These are phyloP conservation scores for Colletotrichum lindemuthianum DNA, from an alignment of 2,329 filamentous ascomycete genomes.

Conservation along the genomic window DNA sequence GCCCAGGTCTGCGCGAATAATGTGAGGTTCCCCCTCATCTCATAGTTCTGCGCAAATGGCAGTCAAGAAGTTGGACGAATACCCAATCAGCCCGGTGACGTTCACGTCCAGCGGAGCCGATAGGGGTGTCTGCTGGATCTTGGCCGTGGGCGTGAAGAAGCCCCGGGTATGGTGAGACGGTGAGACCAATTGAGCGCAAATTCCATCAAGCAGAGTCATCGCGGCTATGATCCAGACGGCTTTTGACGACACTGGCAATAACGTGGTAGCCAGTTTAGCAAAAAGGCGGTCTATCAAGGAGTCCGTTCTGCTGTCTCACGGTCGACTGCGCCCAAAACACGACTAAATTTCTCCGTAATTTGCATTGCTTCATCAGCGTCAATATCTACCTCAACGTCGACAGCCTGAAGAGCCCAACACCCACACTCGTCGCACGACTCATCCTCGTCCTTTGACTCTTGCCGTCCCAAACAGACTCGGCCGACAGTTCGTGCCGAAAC, in stretches of 20 bases:
- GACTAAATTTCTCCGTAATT: too few relatives aligned
- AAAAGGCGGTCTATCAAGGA: background rate
- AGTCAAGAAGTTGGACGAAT: constrained; percentile 47
- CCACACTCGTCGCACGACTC: too few relatives aligned
- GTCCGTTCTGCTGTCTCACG: too few relatives aligned
- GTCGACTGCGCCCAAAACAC: too few relatives aligned
- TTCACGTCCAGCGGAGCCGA: constrained; percentile 37
- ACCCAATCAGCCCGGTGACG: constrained; percentile 46
- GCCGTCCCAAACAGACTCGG: too few relatives aligned
- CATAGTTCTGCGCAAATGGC: constrained; percentile 43
- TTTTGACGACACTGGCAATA: background rate
- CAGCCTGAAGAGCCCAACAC: too few relatives aligned
- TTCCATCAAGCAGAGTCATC: background rate
- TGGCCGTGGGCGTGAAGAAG: constrained; percentile 45
- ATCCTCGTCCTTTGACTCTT: too few relatives aligned
- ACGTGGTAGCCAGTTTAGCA: background rate
- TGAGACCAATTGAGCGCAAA: background rate
- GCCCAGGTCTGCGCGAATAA: constrained; percentile 45
- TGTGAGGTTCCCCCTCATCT: constrained; percentile 41
- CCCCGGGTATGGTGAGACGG: constrained; percentile 28
- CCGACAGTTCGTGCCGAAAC: too few relatives aligned
- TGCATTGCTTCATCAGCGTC: too few relatives aligned
- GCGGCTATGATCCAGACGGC: too few relatives aligned
- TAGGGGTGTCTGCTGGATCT: constrained; percentile 44
- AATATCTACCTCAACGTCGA: too few relatives aligned